Conservation (phyloP, 768 basidiomycete genomes). For the Pleurotus djamor region DNA sequence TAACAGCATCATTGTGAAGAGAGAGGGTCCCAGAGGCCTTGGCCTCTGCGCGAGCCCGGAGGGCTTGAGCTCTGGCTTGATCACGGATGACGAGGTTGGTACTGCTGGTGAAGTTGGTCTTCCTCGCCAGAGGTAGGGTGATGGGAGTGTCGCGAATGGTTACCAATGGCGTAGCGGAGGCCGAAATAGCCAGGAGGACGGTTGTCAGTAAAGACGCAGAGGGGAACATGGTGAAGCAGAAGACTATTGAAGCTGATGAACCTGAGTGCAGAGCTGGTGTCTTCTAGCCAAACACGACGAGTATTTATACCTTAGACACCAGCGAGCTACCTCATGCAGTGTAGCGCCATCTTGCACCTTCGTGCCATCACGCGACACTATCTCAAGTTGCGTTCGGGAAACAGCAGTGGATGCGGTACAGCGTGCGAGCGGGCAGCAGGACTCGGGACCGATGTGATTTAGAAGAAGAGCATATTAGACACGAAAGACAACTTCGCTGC, state of each 20-base stretch:
- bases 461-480: not conserved
- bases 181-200: constrained; percentile 43
- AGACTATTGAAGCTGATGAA: not conserved
- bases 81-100: constrained; percentile 50
- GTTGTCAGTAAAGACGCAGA: constrained; percentile 38
- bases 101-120: constrained; percentile 47
- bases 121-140: constrained; percentile 51
- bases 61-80: constrained; percentile 41
- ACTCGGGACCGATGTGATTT: not conserved
- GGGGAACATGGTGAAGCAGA: constrained; percentile 25
- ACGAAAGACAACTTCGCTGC: not conserved
- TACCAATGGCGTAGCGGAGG: constrained; percentile 38
- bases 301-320: not conserved
- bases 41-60: constrained; percentile 37
- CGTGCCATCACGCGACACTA: not conserved
- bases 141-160: constrained; percentile 37
- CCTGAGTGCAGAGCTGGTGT: not conserved
- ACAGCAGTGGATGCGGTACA: not conserved
- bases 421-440: not conserved
- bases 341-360: not conserved
- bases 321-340: not conserved
- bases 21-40: constrained; percentile 22
- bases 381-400: not conserved
- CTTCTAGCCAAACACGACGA: not conserved
- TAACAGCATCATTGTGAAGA: constrained; percentile 27